Percentiles rank a stretch among this genome's conserved stretches.
Conservation (phyloP, 1,139 yeast genomes). For the Pneumocystis canis region DNA sequence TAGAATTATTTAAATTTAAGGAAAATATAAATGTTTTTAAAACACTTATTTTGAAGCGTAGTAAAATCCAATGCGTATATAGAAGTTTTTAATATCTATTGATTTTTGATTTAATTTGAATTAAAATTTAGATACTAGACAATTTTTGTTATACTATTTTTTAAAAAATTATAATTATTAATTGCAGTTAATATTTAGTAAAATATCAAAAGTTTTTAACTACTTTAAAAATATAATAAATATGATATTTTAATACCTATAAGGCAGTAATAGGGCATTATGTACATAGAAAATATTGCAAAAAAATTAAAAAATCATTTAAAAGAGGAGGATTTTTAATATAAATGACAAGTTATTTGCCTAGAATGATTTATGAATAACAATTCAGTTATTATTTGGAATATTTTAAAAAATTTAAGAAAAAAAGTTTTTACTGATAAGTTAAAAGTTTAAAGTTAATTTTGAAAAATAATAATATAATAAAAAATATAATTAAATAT, state of each 20-base stretch:
- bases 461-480: conserved; percentile 41
- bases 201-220: conserved; percentile 30
- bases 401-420: conserved; percentile 52
- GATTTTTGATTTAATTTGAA: background rate
- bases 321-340: conserved; percentile 39
- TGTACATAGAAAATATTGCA: conserved; percentile 2
- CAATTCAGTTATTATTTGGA: conserved; percentile 22
- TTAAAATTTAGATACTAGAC: conserved; percentile 46
- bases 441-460: conserved; percentile 69
- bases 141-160: conserved; percentile 85
- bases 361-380: conserved; percentile 39
- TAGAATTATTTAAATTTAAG: conserved; percentile 46
- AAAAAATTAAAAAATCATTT: conserved; percentile 3
- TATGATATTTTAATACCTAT: background rate
- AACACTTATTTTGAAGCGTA: conserved; percentile 27
- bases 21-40: conserved; percentile 78
- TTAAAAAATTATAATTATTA: conserved; percentile 73
- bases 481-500: background rate
- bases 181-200: conserved; percentile 61
- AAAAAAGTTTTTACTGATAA: conserved; percentile 84
- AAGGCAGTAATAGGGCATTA: background rate
- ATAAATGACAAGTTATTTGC: conserved; percentile 89
- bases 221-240: conserved; percentile 12
- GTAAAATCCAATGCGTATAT: background rate
- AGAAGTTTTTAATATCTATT: background rate